phyloP scores from a whole-genome alignment of 768 basidiomycete genomes.

The Tylopilus rubrobrunneus region DNA sequence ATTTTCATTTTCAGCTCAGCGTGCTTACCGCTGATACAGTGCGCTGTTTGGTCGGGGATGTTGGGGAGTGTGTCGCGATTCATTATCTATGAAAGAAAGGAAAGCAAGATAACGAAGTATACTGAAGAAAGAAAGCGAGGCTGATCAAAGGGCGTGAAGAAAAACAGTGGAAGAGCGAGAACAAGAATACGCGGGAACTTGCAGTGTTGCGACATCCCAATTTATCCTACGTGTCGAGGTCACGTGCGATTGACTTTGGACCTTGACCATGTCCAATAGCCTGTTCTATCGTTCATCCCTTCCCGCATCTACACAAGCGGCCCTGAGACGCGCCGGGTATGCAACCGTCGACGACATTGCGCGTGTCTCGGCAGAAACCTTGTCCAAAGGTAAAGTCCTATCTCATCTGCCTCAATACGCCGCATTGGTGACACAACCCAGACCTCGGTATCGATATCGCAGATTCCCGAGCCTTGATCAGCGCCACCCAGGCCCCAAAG shows the following conservation, averaged over 20 bases:
- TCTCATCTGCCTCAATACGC: background rate
- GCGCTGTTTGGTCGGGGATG: conserved; percentile 37
- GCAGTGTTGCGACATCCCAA: conserved; percentile 6
- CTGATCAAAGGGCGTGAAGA: conserved; percentile 24
- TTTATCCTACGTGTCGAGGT: conserved; percentile 29
- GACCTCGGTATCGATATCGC: conserved; percentile 48
- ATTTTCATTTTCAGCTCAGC: background rate
- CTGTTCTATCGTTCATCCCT: conserved; percentile 44
- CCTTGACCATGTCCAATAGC: conserved; percentile 34
- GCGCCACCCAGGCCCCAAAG: conserved; percentile 35
- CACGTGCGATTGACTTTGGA: conserved; percentile 24
- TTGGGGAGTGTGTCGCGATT: conserved; percentile 36
- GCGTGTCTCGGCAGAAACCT: conserved; percentile 38
- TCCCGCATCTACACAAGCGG: conserved; percentile 42
- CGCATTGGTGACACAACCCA: conserved; percentile 22
- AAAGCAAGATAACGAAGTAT: conserved; percentile 4
- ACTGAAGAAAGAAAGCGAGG: conserved; percentile 11
- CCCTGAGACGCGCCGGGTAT: conserved; percentile 52
- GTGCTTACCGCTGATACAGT: conserved; percentile 25
- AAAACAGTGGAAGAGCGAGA: conserved; percentile 16
- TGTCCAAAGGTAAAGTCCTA: conserved; percentile 44
- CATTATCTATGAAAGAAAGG: conserved; percentile 22
- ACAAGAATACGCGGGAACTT: conserved; percentile 28
- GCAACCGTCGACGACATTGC: conserved; percentile 52
- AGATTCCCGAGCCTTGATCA: conserved; percentile 45